Conservation (phyloP, 116 monocot species). For the Zostera marina region DNA sequence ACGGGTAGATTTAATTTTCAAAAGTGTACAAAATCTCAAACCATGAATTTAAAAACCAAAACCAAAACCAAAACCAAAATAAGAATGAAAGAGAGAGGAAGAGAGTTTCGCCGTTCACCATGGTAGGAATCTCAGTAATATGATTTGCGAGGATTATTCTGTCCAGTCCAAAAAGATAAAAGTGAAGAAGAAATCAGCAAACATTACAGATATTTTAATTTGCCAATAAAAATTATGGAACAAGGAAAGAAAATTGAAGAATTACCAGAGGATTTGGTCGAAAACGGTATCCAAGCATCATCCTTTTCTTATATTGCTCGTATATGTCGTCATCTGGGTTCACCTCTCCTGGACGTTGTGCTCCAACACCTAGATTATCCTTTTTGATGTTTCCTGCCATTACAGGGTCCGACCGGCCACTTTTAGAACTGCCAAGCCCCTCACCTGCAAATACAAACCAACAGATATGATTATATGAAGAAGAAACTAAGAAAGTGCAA, state of each 20-base stretch:
- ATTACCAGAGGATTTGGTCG: slow-evolving; percentile 94
- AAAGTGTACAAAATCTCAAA: no score
- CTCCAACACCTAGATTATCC: slow-evolving; percentile 82
- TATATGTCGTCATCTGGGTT: slow-evolving; percentile 85
- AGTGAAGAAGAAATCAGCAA: not conserved
- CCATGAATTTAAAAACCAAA: no score
- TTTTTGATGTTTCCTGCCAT: slow-evolving; percentile 75
- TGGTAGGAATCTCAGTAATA: slow-evolving; percentile 35
- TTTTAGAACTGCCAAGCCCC: slow-evolving; percentile 78
- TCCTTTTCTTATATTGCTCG: slow-evolving; percentile 92
- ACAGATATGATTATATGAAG: not conserved
- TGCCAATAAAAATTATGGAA: not conserved
- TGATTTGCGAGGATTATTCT: slow-evolving; percentile 58
- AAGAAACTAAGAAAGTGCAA: not conserved
- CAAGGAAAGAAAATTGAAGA: not conserved
- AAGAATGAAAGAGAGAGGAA: no score
- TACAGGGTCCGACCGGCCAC: slow-evolving; percentile 79
- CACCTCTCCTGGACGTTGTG: slow-evolving; percentile 69
- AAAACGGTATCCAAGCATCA: slow-evolving; percentile 97
- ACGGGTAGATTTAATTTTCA: no score
- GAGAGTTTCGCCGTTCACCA: no score
- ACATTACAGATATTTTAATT: not conserved
- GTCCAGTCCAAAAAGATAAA: slow-evolving; percentile 1
- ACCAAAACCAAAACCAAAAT: not conserved
- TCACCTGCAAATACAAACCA: slow-evolving; percentile 39